Base-by-base conservation (phyloP, 2,329 filamentous ascomycete species). In the Sporothrix pallida region DNA sequence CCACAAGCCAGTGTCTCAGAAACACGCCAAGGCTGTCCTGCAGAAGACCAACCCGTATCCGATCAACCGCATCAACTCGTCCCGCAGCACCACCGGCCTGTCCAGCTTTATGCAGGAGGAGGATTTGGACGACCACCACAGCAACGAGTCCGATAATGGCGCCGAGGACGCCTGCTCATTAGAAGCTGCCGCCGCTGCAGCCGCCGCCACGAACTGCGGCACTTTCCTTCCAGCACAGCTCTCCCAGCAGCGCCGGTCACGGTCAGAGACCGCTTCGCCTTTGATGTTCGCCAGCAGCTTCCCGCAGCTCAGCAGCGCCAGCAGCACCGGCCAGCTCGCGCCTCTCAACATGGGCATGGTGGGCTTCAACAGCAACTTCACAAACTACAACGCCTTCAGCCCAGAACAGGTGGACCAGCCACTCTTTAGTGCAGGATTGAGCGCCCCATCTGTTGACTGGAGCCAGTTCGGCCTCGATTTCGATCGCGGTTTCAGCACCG, bases 11-110 rank as follows among this genome's bases (percentile, higher is more conserved):
- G 17, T 62, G n/a, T 83, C 86, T 13, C 85, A 88, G 79, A 90
- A 90, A 82, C 87, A 88, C 80, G 85, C 86, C 78, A 88, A 88
- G 76, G 85, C 86, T 46, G 85, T 86, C 48, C 86, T 88, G 44
- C 88, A 90, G 76, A 90, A 90, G 80, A 87, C 85, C 77, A 87
- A 87, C 46, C 89, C 90, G 23, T 91, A 91, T 77, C 86, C 87
- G 74, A 84, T 90, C 58, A 87, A 83, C 78, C 86, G 88, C 73
- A 87, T 87, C 76, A 87, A 89, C 81, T 87, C 88, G 23, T 83
- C 88, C 76, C 86, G 88, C 80, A 84, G 88, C 81, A 81, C 84
- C 73, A 82, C 84, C 79, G 85, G 85, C 79, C 78, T 87, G 54
- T 84, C 84, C 26, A 68, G 54, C 42, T 63, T 73, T 12, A n/a